A percentile compares a stretch with the other conserved stretches of the same genome.
phyloP scores from a whole-genome alignment of 306 rosid species.

The Prunus dulcis region DNA sequence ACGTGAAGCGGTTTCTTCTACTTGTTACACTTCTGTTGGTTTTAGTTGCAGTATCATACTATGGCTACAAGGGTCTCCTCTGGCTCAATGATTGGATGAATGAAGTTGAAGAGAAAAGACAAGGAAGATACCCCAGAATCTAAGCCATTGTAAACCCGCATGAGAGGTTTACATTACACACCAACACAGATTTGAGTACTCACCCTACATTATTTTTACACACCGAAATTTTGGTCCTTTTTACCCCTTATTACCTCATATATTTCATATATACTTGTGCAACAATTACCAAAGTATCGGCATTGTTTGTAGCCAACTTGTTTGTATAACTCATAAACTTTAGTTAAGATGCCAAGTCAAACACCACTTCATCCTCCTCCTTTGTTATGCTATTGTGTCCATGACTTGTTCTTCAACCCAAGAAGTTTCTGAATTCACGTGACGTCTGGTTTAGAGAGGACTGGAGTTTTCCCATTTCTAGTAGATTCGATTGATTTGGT shows the following conservation, averaged over 20 bases:
- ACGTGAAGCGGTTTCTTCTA: constrained; percentile 53
- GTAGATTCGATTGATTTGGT: not conserved
- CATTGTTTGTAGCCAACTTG: not conserved
- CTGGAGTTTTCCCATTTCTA: not conserved
- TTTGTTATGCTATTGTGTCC: not conserved
- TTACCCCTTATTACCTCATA: too few species aligned
- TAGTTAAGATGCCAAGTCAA: not conserved
- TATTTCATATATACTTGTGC: too few species aligned
- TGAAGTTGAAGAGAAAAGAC: constrained; percentile 67
- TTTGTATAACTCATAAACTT: too few species aligned
- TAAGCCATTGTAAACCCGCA: constrained; percentile 4
- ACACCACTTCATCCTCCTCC: not conserved
- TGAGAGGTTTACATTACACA: not conserved
- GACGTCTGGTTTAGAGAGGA: not conserved
- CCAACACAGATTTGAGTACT: not conserved
- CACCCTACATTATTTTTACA: not conserved
- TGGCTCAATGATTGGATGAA: constrained; percentile 90
- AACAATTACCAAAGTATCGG: not conserved
- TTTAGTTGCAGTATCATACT: constrained; percentile 41
- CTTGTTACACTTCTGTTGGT: constrained; percentile 34
- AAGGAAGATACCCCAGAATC: constrained; percentile 38
- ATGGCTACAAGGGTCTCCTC: constrained; percentile 63
- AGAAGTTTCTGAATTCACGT: not conserved
- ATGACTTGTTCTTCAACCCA: not conserved
- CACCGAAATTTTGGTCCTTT: not conserved